Evolutionary conservation across 2,329 filamentous ascomycete genomes (phyloP), one percentile per base, ranked within the genome.

Genomic region (Colletotrichum melonis): DNA sequence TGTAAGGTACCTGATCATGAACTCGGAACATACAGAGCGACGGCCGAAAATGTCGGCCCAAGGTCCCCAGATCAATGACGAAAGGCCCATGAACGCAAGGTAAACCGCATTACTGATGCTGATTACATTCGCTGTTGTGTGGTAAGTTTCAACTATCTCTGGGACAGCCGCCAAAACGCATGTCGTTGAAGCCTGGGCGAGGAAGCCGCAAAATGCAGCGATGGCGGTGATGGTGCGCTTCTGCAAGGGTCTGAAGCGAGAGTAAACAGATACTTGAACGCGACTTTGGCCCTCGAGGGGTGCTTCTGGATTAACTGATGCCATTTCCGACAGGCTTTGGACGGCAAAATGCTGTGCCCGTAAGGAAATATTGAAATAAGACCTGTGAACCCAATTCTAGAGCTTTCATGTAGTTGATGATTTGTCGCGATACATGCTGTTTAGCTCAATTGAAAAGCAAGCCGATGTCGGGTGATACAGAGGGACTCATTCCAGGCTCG

Each of bases 21-120:
- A 42, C 5, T 16, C 19, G 56, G 3, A 12, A 81, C 88, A 79
- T 78, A 92, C 90, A 68, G 85, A 83, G 77, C 89, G 83, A 69
- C 91, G 86, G 14, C 90, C 90, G 77, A 90, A 91, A 0, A 92
- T 87, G 75, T 92, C 89, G 74, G 92, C 93, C 74, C 94, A 84
- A 0, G 93, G 93, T 0, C 93, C 93, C 88, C 92, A 95, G 65
- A 95, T 88, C 11, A 91, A 88, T 1, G 92, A 90, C 12, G 88
- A 89, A 2, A 94, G 66, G 0, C 92, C 93, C 93, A 95, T 95
- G 76, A 92, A 91, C 3, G 92, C 81, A 84, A 94, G 87, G 77
- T 94, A 94, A 19, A 92, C 81, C 0, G 93, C 93, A 82, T 95
- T 96, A 78, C 89, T 92, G 58, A 93, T 81, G 78, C 94, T 94